These are phyloP conservation scores for Solanum etuberosum DNA, from an alignment of 257 asterid genomes.

Conservation along the genomic window DNA sequence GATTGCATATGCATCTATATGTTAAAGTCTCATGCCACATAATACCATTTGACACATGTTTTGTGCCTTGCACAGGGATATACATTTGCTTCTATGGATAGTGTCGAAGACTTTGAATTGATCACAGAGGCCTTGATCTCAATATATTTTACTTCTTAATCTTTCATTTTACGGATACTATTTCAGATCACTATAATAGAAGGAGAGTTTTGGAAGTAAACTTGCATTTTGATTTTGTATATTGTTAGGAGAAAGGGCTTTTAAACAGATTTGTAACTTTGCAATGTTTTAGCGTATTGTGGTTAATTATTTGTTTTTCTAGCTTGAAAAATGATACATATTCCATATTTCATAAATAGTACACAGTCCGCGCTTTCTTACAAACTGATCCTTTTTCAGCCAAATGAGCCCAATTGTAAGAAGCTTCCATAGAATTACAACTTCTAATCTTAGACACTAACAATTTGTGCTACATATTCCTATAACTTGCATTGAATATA, in stretches of 20 bases:
- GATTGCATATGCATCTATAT: too few relatives aligned
- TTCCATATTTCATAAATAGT: not conserved
- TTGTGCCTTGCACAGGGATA: not conserved
- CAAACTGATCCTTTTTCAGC: not conserved
- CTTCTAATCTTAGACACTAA: too few relatives aligned
- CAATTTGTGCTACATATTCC: too few relatives aligned
- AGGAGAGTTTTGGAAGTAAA: not conserved
- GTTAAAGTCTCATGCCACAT: too few relatives aligned
- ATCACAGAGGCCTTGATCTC: too few relatives aligned
- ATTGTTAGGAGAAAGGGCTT: not conserved
- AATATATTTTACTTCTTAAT: too few relatives aligned
- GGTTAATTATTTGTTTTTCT: not conserved
- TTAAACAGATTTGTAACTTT: not conserved
- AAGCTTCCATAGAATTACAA: not conserved
- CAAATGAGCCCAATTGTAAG: not conserved
- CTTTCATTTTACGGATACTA: too few relatives aligned
- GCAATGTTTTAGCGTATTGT: not conserved
- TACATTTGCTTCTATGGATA: too few relatives aligned
- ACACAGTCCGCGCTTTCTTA: slow-evolving; percentile 4
- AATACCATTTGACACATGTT: not conserved
- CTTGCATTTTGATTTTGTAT: not conserved
- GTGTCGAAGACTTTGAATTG: too few relatives aligned
- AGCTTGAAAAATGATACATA: not conserved
- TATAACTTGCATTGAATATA: too few relatives aligned
- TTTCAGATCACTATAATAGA: not conserved